Base-by-base conservation (phyloP, 768 basidiomycete genomes). In the Brasilioporus rufonigricans region DNA sequence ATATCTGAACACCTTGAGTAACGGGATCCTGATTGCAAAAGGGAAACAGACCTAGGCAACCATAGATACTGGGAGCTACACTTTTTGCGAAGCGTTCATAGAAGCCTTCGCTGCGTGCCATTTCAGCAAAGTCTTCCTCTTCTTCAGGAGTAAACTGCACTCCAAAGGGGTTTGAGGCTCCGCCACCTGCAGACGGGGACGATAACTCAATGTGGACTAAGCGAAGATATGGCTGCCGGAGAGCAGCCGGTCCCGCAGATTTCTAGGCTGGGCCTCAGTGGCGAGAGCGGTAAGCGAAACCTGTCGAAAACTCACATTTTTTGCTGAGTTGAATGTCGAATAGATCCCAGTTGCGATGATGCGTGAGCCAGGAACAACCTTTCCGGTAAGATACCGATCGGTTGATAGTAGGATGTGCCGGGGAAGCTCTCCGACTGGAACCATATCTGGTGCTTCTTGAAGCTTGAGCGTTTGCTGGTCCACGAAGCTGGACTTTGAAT, bases 391-490 rank as follows among this genome's bases (percentile, higher is more conserved):
- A 65, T 93, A 87, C 70, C 96, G 78, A 70, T 99, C 97, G 5
- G 85, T 85, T 27, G 91, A 95, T 24, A 99, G 77, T 48, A 96
- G 80, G 81, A 99, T 93, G 68, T 98, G 97, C 46, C 95, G 76
- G 10, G 97, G 97, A 39, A 99, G 77, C 67, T 99, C 97, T 79
- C 97, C 97, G 24, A 98, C 95, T 0, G 97, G 97, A 1, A 99
- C 97, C 93, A 98, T 97, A 70, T 99, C 97, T 0, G 97, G 97
- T 18, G 96, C 95, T 72, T 99, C 97, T 72, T 99, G 97, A 13
- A 99, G 81, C 70, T 99, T 99, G 62, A 99, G 80, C 12, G 84
- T 90, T 72, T 99, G 97, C 62, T 97, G 94, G 67, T 99, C 97
- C 9, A 94, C 88, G 66, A 98, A 99, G 7, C 83, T 79, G 31